These are phyloP conservation scores for Epichloe festucae DNA, from an alignment of 2,329 filamentous ascomycete genomes.

Conservation along the genomic window DNA sequence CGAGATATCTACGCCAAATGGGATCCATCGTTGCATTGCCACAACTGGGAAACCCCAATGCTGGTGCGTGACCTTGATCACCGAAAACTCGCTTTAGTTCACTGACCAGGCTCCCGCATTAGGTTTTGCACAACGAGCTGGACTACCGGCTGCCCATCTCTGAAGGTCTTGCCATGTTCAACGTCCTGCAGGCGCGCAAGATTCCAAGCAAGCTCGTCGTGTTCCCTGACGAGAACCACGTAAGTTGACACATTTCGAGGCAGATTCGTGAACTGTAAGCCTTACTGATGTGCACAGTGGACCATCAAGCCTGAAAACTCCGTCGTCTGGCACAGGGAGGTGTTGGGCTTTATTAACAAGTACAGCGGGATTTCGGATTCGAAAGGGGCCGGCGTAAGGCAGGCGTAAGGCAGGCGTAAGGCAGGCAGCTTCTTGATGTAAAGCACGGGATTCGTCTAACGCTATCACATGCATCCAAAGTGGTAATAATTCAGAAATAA, in stretches of 20 bases:
- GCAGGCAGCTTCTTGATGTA: background rate
- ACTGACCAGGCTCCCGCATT: background rate
- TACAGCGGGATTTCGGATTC: conserved; percentile 33
- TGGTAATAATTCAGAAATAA: too few species aligned
- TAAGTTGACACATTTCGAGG: conserved; percentile 12
- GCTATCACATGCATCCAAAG: too few species aligned
- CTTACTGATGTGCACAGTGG: conserved; percentile 36
- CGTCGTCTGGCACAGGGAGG: conserved; percentile 77
- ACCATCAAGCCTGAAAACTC: conserved; percentile 87
- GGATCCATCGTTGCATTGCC: conserved; percentile 51
- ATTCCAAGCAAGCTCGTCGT: conserved; percentile 67
- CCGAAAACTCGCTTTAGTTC: background rate
- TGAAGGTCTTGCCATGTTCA: conserved; percentile 77
- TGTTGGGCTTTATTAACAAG: conserved; percentile 65
- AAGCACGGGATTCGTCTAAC: background rate
- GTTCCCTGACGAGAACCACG: conserved; percentile 63
- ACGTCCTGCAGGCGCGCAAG: conserved; percentile 63
- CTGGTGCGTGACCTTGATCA: conserved; percentile 36
- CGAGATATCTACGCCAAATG: conserved; percentile 53
- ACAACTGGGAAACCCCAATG: conserved; percentile 75
- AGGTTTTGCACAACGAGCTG: conserved; percentile 70
- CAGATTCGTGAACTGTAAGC: background rate
- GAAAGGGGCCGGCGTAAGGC: background rate
- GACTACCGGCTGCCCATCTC: conserved; percentile 81
- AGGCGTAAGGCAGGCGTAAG: background rate